Evolutionary conservation across 1,284 basidiomycete genomes (phyloP), one percentile per base, ranked within the genome.

Genomic region (Cryptococcus sp.): DNA sequence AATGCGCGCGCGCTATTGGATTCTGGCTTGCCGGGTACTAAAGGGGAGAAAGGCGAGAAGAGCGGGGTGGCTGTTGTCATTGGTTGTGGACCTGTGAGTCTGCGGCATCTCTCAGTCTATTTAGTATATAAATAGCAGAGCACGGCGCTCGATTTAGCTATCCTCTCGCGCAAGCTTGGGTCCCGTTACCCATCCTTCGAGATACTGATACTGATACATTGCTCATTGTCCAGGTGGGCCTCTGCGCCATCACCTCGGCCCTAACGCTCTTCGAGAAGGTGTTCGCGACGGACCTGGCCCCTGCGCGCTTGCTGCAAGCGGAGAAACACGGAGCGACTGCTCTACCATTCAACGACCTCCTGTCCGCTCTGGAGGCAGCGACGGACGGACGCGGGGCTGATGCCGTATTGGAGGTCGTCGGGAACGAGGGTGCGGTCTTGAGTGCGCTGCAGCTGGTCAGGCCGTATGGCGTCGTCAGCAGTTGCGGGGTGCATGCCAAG

Each of bases 361-460:
- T 46, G 3, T 60, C 68, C 5, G 74, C 72, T 0, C n/a, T 77
- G 0, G 42, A 62, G 6, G 48, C 59, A 47, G 67, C 63, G 15
- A 80, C 74, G 16, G 61, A 74, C 1, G 80, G 79, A 0, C 66
- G 77, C 19, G 82, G 81, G 1, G 80, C 81, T 0, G 81, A 82
- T 60, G 80, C 69, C 31, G 69, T 72, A 1, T 72, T 79, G 35
- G 77, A 94, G 85, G 84, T 91, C 38, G 93, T 95, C 10, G 91
- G 93, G 8, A 87, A 88, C 65, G 82, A 82, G 50, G 81, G 82
- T 44, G 90, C 91, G 0, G 78, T 93, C 22, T 80, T 81, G 16
- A 82, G 89, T n/a, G 85, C 89, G 0, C 87, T 91, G 68, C 83
- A 88, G 16, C 81, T 94, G 42, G 87, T 91, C 35, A 84, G 89